Percentiles rank a stretch among this genome's conserved stretches.
phyloP scores from a whole-genome alignment of 768 basidiomycete genomes.

The Artomyces pyxidatus region DNA sequence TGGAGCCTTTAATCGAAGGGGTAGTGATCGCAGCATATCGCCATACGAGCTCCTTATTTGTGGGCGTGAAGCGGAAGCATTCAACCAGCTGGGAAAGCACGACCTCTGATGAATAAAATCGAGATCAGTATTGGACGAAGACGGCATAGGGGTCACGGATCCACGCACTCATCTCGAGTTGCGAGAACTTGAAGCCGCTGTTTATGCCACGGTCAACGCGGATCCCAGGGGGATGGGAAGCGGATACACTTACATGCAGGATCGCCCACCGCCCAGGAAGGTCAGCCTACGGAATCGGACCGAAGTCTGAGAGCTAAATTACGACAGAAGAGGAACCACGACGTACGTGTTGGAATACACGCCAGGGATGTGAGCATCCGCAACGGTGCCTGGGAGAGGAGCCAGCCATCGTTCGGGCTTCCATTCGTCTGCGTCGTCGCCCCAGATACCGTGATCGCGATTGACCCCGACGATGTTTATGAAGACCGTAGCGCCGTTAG shows the following conservation, averaged over 20 bases:
- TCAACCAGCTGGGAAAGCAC: background rate
- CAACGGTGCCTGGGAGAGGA: conserved; percentile 10
- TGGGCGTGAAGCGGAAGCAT: background rate
- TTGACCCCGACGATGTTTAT: background rate
- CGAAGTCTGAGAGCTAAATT: background rate
- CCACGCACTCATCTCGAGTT: conserved; percentile 31
- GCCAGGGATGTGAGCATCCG: conserved; percentile 19
- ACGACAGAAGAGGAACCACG: background rate
- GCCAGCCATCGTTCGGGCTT: conserved; percentile 30
- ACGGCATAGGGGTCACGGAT: background rate
- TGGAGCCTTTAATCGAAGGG: background rate
- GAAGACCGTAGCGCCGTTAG: background rate
- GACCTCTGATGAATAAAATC: background rate
- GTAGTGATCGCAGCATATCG: background rate
- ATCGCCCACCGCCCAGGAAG: background rate
- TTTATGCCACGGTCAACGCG: background rate
- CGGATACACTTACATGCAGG: conserved; percentile 2
- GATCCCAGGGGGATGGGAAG: background rate
- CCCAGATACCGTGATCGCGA: background rate
- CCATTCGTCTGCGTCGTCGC: background rate
- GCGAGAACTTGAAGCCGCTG: conserved; percentile 33
- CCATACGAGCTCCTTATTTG: background rate
- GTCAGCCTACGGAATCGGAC: background rate
- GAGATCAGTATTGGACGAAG: background rate
- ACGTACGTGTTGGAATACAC: conserved; percentile 18